Percentiles rank a stretch among this genome's conserved stretches.
Conservation (phyloP, 768 basidiomycete genomes). For the Suillus cothurnatus region DNA sequence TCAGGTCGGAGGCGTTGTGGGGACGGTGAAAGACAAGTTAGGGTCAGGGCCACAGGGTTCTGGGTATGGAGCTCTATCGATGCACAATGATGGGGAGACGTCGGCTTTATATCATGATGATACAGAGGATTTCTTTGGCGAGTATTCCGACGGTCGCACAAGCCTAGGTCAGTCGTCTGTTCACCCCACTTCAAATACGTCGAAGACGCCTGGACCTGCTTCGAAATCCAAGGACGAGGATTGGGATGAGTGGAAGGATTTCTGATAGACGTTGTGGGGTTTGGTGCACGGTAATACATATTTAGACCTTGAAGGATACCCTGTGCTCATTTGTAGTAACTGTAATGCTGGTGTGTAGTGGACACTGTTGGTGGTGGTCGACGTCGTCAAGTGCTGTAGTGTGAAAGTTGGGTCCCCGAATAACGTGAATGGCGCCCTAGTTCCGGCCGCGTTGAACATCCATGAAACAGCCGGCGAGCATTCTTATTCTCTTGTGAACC, state of each 20-base stretch:
- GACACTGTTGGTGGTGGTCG: neutral
- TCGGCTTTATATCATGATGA: slow-evolving; percentile 65
- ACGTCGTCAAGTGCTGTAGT: neutral
- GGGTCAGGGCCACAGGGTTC: slow-evolving; percentile 55
- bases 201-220: slow-evolving; percentile 23
- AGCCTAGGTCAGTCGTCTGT: slow-evolving; percentile 17
- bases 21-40: slow-evolving; percentile 59
- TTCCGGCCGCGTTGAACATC: slow-evolving; percentile 4
- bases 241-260: slow-evolving; percentile 86
- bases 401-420: neutral
- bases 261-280: slow-evolving; percentile 41
- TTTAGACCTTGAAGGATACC: neutral
- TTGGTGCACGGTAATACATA: neutral
- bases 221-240: slow-evolving; percentile 48
- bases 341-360: neutral
- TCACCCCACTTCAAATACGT: slow-evolving; percentile 12
- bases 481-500: neutral
- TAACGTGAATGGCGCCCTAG: neutral
- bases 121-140: slow-evolving; percentile 61
- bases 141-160: slow-evolving; percentile 27
- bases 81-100: slow-evolving; percentile 52
- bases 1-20: slow-evolving; percentile 71
- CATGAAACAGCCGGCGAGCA: neutral
- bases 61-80: slow-evolving; percentile 51
- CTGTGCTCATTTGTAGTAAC: neutral